Conservation (phyloP, 257 asterid species). For the Plantago elongata region DNA sequence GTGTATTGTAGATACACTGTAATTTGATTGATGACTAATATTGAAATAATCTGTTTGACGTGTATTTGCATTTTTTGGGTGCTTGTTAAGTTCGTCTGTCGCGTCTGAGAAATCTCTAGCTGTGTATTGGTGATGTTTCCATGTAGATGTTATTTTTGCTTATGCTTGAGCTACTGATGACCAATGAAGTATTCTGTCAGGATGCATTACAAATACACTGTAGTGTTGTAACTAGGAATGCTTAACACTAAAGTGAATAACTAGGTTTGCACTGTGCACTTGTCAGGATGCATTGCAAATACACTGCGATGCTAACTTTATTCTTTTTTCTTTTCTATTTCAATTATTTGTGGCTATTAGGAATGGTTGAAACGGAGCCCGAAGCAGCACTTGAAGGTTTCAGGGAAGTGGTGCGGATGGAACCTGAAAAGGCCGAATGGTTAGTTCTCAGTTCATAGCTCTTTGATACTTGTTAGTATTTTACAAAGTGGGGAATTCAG, state of each 20-base stretch:
- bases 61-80: neutral
- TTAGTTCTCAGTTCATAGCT: constrained; percentile 16
- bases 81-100: neutral
- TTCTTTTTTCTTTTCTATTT: neutral
- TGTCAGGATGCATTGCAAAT: too few relatives aligned
- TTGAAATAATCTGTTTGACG: too few relatives aligned
- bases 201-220: too few relatives aligned
- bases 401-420: constrained; percentile 86
- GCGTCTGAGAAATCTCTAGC: neutral
- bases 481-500: too few relatives aligned
- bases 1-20: neutral
- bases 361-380: constrained; percentile 86
- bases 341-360: constrained; percentile 30
- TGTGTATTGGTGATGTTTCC: neutral
- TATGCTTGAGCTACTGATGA: neutral
- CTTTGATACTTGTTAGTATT: neutral
- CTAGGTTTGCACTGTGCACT: too few relatives aligned
- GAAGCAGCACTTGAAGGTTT: constrained; percentile 95
- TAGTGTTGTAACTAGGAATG: too few relatives aligned
- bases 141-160: neutral
- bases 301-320: neutral
- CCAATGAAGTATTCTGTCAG: too few relatives aligned
- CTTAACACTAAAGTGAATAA: too few relatives aligned
- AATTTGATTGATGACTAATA: neutral
- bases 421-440: constrained; percentile 98